These are phyloP conservation scores for Chrysanthemum makinoi DNA, from an alignment of 129 eudicot genomes.

Conservation along the genomic window DNA sequence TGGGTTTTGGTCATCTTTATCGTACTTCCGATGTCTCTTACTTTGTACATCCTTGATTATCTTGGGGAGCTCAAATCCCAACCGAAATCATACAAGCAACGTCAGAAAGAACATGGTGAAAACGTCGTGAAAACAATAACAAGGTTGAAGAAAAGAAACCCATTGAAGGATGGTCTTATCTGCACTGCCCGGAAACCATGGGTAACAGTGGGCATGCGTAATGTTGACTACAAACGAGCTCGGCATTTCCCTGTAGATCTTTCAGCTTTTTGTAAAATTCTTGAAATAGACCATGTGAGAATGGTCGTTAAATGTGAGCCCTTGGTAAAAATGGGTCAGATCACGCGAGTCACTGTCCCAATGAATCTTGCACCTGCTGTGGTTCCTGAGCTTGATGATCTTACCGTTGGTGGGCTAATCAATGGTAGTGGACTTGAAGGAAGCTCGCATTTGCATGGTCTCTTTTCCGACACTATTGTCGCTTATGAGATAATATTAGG, in stretches of 20 bases:
- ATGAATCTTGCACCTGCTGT: conserved; percentile 85
- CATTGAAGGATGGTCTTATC: conserved; percentile 72
- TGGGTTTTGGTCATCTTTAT: conserved; percentile 70
- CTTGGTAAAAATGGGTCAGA: conserved; percentile 87
- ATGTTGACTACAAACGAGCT: conserved; percentile 87
- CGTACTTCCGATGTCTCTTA: conserved; percentile 69
- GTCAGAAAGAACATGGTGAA: conserved; percentile 59
- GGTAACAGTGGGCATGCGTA: conserved; percentile 89
- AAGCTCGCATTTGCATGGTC: conserved; percentile 84
- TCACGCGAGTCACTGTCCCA: conserved; percentile 66
- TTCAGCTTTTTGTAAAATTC: conserved; percentile 63
- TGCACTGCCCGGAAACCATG: conserved; percentile 85
- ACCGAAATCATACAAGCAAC: conserved; percentile 60
- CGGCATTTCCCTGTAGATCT: conserved; percentile 81
- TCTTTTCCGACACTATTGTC: conserved; percentile 80
- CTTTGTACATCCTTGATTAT: conserved; percentile 52
- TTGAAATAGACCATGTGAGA: conserved; percentile 56
- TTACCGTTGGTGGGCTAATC: conserved; percentile 81
- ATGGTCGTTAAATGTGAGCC: conserved; percentile 80
- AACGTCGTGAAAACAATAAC: conserved; percentile 61
- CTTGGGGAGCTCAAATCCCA: conserved; percentile 57
- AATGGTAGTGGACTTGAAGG: conserved; percentile 91
- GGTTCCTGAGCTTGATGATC: conserved; percentile 89
- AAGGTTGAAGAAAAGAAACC: conserved; percentile 64
- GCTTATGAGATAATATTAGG: conserved; percentile 79